Percentiles rank a stretch among this genome's conserved stretches.
Conservation (phyloP, 163 green algal species). For the Chlamydomonas reinhardtii region DNA sequence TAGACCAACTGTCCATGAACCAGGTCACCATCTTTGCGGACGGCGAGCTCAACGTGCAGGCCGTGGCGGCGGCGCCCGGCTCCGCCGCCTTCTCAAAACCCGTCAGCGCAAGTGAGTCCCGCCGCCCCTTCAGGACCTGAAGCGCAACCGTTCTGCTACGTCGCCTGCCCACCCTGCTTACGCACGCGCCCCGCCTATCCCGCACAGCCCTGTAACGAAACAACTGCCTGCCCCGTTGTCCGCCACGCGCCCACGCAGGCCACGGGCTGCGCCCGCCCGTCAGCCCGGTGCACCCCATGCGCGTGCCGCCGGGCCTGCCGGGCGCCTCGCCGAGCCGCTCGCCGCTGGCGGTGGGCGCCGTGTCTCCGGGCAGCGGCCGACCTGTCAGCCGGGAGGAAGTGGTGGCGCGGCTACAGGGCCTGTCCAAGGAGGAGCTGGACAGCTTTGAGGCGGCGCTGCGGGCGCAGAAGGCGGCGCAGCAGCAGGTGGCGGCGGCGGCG, state of each 20-base stretch:
- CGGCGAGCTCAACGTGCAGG: slow-evolving; percentile 84
- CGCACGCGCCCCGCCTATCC: no score
- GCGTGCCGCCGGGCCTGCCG: not conserved
- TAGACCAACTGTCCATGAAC: slow-evolving; percentile 82
- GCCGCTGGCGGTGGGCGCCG: slow-evolving; percentile 18
- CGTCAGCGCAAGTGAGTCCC: slow-evolving; percentile 45
- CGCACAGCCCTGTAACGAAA: not conserved
- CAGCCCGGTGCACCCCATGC: slow-evolving; percentile 35
- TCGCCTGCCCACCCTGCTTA: no score
- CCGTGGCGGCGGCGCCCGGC: slow-evolving; percentile 52
- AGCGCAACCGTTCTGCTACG: no score
- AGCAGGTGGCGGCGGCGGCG: not conserved
- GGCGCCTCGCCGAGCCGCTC: not conserved
- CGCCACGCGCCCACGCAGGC: not conserved
- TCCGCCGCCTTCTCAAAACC: slow-evolving; percentile 54
- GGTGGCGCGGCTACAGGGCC: slow-evolving; percentile 52
- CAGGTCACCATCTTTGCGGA: slow-evolving; percentile 84
- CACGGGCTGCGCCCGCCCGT: slow-evolving; percentile 18
- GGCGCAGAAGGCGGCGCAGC: slow-evolving; percentile 36
- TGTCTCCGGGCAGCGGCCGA: not conserved
- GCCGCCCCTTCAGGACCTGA: not conserved
- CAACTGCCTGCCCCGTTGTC: not conserved
- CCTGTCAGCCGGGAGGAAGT: slow-evolving; percentile 49
- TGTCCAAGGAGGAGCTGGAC: slow-evolving; percentile 55
- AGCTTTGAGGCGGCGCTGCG: slow-evolving; percentile 45